These are phyloP conservation scores for Pichia gijzeniarum DNA, from an alignment of 805 yeast species.

Conservation along the genomic window DNA sequence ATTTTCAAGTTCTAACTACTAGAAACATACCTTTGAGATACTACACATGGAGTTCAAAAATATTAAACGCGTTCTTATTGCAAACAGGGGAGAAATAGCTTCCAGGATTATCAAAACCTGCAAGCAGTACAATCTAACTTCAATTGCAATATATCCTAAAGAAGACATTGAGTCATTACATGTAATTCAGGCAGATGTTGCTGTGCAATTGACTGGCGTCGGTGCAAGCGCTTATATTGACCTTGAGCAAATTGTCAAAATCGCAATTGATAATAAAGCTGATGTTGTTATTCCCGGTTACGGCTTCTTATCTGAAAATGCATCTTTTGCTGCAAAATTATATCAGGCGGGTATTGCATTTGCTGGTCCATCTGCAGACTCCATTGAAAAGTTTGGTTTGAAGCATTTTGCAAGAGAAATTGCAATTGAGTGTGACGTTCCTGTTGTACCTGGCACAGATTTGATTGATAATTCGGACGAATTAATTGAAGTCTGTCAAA, in stretches of 20 bases:
- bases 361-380: conserved; percentile 24
- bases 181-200: conserved; percentile 24
- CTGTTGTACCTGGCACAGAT: conserved; percentile 26
- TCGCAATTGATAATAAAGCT: conserved; percentile 28
- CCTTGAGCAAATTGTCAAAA: conserved; percentile 19
- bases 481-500: conserved; percentile 14
- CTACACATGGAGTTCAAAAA: conserved; percentile 7
- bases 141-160: conserved; percentile 23
- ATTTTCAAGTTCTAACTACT: no score
- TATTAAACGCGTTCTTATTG: conserved; percentile 19
- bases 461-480: conserved; percentile 12
- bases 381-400: conserved; percentile 25
- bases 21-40: no score
- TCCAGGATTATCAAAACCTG: conserved; percentile 22
- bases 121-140: conserved; percentile 13
- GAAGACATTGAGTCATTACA: conserved; percentile 28
- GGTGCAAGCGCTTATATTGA: conserved; percentile 27
- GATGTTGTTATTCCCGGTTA: conserved; percentile 37
- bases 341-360: conserved; percentile 17
- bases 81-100: conserved; percentile 26
- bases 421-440: conserved; percentile 21
- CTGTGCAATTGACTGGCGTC: conserved; percentile 19
- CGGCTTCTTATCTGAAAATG: conserved; percentile 34
- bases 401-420: conserved; percentile 25
- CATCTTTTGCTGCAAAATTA: conserved; percentile 19